A percentile compares a stretch with the other conserved stretches of the same genome.
These are phyloP conservation scores for Aspergillus sojae DNA, from an alignment of 2,329 filamentous ascomycete genomes.

Conservation along the genomic window DNA sequence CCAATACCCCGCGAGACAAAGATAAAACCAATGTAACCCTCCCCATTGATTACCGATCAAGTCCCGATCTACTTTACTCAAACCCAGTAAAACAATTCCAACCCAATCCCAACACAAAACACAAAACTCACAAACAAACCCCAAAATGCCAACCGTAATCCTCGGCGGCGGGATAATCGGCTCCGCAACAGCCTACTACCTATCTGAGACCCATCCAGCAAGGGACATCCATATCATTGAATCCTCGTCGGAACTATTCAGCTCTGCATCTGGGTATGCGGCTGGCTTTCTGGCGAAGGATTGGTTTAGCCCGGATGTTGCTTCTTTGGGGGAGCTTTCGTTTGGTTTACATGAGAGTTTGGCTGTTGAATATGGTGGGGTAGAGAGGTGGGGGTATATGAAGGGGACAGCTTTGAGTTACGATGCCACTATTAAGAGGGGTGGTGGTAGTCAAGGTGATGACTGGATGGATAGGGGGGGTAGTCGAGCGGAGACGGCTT, in stretches of 20 bases:
- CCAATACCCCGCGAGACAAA: not conserved
- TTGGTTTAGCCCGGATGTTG: constrained; percentile 66
- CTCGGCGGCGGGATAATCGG: constrained; percentile 73
- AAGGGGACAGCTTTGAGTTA: constrained; percentile 63
- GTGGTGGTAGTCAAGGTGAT: constrained; percentile 52
- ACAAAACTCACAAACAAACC: no score
- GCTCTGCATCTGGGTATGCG: constrained; percentile 72
- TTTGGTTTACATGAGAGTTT: constrained; percentile 70
- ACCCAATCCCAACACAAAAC: not conserved
- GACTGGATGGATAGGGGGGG: constrained; percentile 69
- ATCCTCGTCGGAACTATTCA: constrained; percentile 63
- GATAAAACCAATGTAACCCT: not conserved
- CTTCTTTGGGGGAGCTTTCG: constrained; percentile 65
- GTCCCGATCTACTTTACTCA: no score
- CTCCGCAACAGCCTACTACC: constrained; percentile 71
- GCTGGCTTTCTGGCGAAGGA: constrained; percentile 74
- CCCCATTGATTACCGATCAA: not conserved
- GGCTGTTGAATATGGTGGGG: constrained; percentile 62
- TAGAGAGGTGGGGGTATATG: constrained; percentile 61
- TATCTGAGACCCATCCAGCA: constrained; percentile 50
- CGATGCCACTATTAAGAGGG: constrained; percentile 39
- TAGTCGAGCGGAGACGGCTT: constrained; percentile 61
- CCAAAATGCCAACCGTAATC: constrained; percentile 62
- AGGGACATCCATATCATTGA: constrained; percentile 61
- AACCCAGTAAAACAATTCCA: no score